A percentile compares a stretch with the other conserved stretches of the same genome.
Conservation (phyloP, 176 grass and related monocot species). For the Cenchrus purpureus region DNA sequence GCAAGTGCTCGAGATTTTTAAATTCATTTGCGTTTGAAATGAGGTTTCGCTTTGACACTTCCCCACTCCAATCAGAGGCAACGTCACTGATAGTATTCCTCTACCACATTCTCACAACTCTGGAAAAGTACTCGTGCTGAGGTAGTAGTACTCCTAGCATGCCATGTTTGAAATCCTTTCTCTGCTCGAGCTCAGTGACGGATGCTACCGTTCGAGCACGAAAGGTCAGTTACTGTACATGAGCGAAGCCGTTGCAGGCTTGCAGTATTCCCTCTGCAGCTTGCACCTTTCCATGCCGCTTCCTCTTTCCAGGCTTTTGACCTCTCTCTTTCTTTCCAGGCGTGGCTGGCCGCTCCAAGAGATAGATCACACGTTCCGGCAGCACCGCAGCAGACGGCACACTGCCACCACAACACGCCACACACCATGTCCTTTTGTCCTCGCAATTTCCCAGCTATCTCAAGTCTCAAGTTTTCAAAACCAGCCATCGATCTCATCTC, state of each 20-base stretch:
- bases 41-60: no score
- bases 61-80: no score
- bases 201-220: neutral
- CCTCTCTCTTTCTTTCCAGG: conserved; percentile 12
- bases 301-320: conserved; percentile 10
- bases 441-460: neutral
- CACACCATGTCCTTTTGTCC: neutral
- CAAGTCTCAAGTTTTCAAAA: neutral
- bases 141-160: no score
- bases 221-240: no score
- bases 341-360: neutral
- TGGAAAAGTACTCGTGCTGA: no score
- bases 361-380: conserved; percentile 10
- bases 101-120: no score
- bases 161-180: neutral
- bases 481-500: neutral
- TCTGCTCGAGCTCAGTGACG: neutral
- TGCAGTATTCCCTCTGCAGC: neutral
- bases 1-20: no score
- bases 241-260: conserved; percentile 8
- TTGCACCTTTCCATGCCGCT: conserved; percentile 26
- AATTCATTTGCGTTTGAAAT: no score
- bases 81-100: no score
- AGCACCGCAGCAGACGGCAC: neutral
- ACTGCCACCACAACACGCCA: neutral